phyloP scores from a whole-genome alignment of 257 asterid species.

The Ocimum tenuiflorum region DNA sequence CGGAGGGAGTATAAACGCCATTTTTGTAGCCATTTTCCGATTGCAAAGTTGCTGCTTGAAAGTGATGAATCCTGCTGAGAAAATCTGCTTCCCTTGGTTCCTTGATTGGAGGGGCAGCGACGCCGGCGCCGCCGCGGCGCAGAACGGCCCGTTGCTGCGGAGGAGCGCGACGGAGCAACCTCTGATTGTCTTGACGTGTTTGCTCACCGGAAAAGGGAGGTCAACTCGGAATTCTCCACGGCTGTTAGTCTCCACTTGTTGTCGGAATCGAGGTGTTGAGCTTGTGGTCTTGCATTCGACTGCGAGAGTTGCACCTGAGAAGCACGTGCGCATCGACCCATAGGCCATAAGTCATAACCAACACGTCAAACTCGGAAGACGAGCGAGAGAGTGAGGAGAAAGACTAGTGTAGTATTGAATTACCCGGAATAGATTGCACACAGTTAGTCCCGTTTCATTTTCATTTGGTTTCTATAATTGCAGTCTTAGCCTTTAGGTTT shows the following conservation, averaged over 20 bases:
- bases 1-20: conserved; percentile 43
- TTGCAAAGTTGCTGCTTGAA: conserved; percentile 58
- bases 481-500: no score
- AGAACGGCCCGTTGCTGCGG: conserved; percentile 55
- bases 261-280: conserved; percentile 27
- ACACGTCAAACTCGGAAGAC: no score
- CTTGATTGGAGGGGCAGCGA: conserved; percentile 48
- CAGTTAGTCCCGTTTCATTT: no score
- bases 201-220: conserved; percentile 50
- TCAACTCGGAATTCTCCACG: conserved; percentile 51
- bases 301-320: conserved; percentile 70
- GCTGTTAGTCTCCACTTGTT: conserved; percentile 47
- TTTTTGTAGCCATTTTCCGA: conserved; percentile 34
- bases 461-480: no score
- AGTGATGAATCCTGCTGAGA: conserved; percentile 76
- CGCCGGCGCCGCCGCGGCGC: conserved; percentile 49
- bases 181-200: conserved; percentile 45
- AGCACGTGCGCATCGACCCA: no score
- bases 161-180: conserved; percentile 51
- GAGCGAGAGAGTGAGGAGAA: no score
- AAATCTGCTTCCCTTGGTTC: conserved; percentile 43
- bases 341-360: no score
- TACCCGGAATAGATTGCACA: no score
- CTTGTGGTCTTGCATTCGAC: conserved; percentile 48
- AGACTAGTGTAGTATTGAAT: background rate